Evolutionary conservation across 441 rosid species (phyloP).

Genomic region (Daphne laureola): DNA sequence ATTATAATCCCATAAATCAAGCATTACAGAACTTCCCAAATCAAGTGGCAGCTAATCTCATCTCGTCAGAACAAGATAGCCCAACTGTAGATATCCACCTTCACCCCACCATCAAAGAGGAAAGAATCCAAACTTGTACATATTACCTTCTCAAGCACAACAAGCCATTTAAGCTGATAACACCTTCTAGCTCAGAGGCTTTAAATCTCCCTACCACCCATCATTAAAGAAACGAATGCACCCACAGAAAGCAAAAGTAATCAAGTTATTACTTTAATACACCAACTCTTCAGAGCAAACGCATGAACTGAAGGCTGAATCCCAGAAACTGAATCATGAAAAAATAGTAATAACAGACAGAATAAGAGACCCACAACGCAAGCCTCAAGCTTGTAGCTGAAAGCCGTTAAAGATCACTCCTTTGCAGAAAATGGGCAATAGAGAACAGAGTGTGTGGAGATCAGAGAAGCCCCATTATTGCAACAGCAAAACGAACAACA

Average conservation of each 20-base stretch:
- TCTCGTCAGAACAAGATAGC: conserved; percentile 11
- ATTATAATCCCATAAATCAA: conserved; percentile 21
- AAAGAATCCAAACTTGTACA: conserved; percentile 12
- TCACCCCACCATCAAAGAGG: not conserved
- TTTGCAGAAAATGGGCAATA: conserved; percentile 12
- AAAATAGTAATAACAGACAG: conserved; percentile 9
- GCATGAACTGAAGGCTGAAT: conserved; percentile 8
- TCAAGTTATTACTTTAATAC: conserved; percentile 17
- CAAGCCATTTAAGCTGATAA: conserved; percentile 1
- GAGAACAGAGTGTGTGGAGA: conserved; percentile 9
- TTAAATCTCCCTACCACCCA: conserved; percentile 13
- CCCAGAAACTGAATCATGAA: conserved; percentile 12
- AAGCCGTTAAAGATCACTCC: conserved; percentile 18
- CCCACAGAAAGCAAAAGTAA: conserved; percentile 14
- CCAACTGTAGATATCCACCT: conserved; percentile 8
- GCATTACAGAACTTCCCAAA: conserved; percentile 22
- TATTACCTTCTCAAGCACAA: conserved; percentile 10
- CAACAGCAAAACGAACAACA: conserved; percentile 8
- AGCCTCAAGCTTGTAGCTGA: conserved; percentile 19
- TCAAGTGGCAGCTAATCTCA: conserved; percentile 21
- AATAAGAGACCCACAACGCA: conserved; percentile 11
- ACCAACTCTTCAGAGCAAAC: conserved; percentile 8
- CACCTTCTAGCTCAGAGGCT: conserved; percentile 14
- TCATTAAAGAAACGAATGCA: conserved; percentile 13
- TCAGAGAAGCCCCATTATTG: conserved; percentile 13